These are phyloP conservation scores for Xerocomus minutiporus DNA, from an alignment of 1,284 basidiomycete species.

Conservation along the genomic window DNA sequence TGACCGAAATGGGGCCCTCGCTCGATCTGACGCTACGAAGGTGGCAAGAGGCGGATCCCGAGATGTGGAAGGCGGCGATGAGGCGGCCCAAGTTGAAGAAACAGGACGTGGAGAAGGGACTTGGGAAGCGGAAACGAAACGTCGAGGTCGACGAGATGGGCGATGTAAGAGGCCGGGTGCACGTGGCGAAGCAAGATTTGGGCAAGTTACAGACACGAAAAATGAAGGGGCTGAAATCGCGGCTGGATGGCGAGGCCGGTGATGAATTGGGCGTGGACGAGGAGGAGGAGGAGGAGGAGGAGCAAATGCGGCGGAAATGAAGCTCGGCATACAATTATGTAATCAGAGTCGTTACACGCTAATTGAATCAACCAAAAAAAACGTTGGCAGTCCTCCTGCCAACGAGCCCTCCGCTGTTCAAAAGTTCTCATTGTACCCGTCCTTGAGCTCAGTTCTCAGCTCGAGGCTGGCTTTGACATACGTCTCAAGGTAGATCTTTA, in stretches of 20 bases:
- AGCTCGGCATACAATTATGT: constrained; percentile 16
- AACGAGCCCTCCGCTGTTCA: constrained; percentile 1
- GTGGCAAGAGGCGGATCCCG: constrained; percentile 69
- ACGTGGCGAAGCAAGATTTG: constrained; percentile 89
- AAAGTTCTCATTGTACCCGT: background rate
- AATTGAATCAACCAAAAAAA: constrained; percentile 5
- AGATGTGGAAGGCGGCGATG: constrained; percentile 78
- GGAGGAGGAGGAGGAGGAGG: constrained; percentile 13
- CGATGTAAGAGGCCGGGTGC: constrained; percentile 86
- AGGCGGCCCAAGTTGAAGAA: constrained; percentile 85
- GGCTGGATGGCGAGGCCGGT: constrained; percentile 21
- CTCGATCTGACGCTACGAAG: constrained; percentile 83
- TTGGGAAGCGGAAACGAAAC: constrained; percentile 94
- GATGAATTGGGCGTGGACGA: constrained; percentile 7
- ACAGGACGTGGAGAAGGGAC: constrained; percentile 76
- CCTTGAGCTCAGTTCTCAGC: background rate
- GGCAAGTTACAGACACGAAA: constrained; percentile 82
- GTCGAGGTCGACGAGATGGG: constrained; percentile 98
- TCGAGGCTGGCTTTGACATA: constrained; percentile 5
- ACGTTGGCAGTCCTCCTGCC: constrained; percentile 9
- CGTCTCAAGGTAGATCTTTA: constrained; percentile 2
- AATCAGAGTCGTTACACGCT: constrained; percentile 9
- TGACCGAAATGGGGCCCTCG: constrained; percentile 88
- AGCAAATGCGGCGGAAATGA: constrained; percentile 16
- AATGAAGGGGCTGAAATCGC: constrained; percentile 82